A percentile compares a stretch with the other conserved stretches of the same genome.
These are phyloP conservation scores for Furcasterigmium furcatum DNA, from an alignment of 2,329 filamentous ascomycete genomes.

Conservation along the genomic window DNA sequence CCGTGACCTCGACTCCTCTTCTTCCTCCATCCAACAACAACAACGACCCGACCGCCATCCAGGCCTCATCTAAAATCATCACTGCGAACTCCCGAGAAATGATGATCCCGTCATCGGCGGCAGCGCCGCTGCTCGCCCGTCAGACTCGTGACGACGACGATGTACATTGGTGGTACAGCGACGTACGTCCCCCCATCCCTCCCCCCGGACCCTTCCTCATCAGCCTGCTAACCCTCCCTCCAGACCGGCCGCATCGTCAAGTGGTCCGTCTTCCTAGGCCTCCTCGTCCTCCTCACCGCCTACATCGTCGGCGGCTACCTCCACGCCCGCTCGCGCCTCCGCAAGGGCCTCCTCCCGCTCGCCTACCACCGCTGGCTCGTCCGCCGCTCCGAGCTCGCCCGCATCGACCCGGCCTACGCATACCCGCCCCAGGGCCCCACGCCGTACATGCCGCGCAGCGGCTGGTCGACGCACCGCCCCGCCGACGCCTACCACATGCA, in stretches of 20 bases:
- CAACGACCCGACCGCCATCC: too few species aligned
- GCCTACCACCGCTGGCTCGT: conserved; percentile 67
- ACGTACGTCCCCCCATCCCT: conserved; percentile 9
- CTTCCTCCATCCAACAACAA: not conserved
- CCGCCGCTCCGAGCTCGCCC: conserved; percentile 39
- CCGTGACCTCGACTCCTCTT: not conserved
- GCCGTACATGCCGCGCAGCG: conserved; percentile 35
- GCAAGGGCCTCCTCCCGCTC: conserved; percentile 62
- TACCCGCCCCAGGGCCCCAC: conserved; percentile 28
- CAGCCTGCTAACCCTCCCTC: conserved; percentile 6
- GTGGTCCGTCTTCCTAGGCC: conserved; percentile 64
- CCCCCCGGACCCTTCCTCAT: not conserved
- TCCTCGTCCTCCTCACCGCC: conserved; percentile 55
- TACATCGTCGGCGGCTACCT: conserved; percentile 67
- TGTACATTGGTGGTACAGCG: conserved; percentile 21
- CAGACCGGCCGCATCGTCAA: conserved; percentile 65
- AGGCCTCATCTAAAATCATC: too few species aligned
- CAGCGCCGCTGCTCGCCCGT: conserved; percentile 5
- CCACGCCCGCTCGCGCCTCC: conserved; percentile 66
- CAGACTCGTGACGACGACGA: conserved; percentile 11
- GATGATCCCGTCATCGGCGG: not conserved
- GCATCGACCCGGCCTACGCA: conserved; percentile 46
- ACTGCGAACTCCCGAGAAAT: too few species aligned
- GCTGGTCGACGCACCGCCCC: conserved; percentile 21
- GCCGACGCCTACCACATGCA: conserved; percentile 43